A percentile compares a stretch with the other conserved stretches of the same genome.
phyloP scores from a whole-genome alignment of 129 eudicot genomes.

The Pulicaria dysenterica region DNA sequence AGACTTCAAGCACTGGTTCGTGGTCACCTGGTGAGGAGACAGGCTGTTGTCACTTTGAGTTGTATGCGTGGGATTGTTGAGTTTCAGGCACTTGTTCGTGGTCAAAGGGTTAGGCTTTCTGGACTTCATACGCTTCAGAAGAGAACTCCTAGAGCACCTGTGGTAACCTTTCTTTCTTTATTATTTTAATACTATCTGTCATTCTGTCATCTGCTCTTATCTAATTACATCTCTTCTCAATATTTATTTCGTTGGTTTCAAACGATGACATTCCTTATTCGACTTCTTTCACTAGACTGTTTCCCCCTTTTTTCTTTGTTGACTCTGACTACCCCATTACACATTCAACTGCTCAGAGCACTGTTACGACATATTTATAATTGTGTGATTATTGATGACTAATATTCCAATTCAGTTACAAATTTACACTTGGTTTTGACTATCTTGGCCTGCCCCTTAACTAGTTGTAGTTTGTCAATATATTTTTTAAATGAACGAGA shows the following conservation, averaged over 20 bases:
- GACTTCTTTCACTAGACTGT: neutral
- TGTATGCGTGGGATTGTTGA: slow-evolving; percentile 79
- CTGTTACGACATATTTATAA: neutral
- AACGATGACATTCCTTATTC: neutral
- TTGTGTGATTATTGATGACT: neutral
- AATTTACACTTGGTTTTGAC: neutral
- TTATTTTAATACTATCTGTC: neutral
- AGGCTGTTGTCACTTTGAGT: slow-evolving; percentile 78
- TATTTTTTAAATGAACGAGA: neutral
- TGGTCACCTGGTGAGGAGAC: slow-evolving; percentile 88
- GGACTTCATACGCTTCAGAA: slow-evolving; percentile 41
- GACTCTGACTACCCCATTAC: neutral
- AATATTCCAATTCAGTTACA: neutral
- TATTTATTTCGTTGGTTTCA: neutral
- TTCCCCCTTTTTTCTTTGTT: slow-evolving; percentile 1
- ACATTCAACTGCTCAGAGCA: neutral
- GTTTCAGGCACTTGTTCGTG: slow-evolving; percentile 86
- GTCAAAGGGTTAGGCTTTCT: slow-evolving; percentile 58
- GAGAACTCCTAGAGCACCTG: slow-evolving; percentile 22
- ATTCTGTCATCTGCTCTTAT: neutral
- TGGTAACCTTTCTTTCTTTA: slow-evolving; percentile 36
- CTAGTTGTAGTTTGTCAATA: neutral
- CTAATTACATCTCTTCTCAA: neutral
- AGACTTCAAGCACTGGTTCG: slow-evolving; percentile 90
- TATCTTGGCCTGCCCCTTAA: neutral